Base-by-base conservation (phyloP, 805 yeast genomes). In the Ogataea pilisensis region DNA sequence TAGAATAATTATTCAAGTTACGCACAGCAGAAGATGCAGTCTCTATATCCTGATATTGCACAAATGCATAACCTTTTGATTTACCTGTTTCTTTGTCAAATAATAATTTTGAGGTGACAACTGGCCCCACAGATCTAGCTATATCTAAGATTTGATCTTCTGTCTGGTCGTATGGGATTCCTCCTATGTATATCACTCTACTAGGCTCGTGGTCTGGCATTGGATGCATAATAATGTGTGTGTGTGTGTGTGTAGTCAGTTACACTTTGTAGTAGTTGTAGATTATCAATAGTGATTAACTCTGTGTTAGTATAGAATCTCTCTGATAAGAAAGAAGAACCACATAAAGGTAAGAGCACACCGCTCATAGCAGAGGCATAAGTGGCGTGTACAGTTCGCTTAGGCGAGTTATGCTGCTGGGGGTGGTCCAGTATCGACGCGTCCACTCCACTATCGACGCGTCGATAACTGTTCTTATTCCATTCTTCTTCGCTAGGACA, bases 11-110 rank as follows among this genome's bases (percentile, higher is more conserved):
- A 61, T 86, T 85, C 48, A 91, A 66, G 64, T 91, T 91, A 46
- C 97, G 69, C 21, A 89, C 95, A 0, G 98, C 97, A 16, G 91
- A 80, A 2, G 86, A 79, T 5, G 96, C 96, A 0, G 96, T 85
- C 52, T 86, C 95, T 11, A 76, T 67, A 59, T 91, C 95, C 36
- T 73, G 75, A 59, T 85, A 91, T 53, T 85, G 90, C 14, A 91
- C 82, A 54, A 85, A 86, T 4, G 95, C 95, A 56, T 80, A 86
- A 2, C 97, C 97, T 61, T 84, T 88, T 8, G 96, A 86, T 55
- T 80, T 82, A 2, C 97, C 97, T 0, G 96, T 89, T 40, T 80
- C 81, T 33, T 85, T 82, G 60, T 91, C 97, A 58, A 90, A 87
- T 60, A 87, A 73, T 55, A 91, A 72, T 57, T 82, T 81, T 44